Base-by-base conservation (phyloP, 2,329 filamentous ascomycete species). In the Talaromyces funiculosus region DNA sequence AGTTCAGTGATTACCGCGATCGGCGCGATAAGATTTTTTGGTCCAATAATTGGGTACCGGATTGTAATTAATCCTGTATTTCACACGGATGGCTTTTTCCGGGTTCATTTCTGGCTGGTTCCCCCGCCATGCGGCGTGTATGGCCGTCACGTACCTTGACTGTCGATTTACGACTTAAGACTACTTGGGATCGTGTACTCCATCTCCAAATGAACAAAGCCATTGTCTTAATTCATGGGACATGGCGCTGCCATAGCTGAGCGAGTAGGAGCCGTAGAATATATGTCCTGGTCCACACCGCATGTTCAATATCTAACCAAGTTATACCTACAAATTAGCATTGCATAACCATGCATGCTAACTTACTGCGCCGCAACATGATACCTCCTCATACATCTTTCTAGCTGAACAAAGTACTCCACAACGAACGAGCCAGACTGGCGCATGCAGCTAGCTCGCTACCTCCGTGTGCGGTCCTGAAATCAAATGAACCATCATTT, bases 21-120 rank as follows among this genome's bases (percentile, higher is more conserved):
- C 31, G 56, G n/a, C 42, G 56, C 42, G 31, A 49, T 58, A 38
- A 51, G 43, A 58, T 40, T 58, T 45, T 51, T 26, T 40, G 51
- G 26, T 40, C 24, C n/a, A n/a, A n/a, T n/a, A 24, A 24, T 54
- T 24, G 4, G n/a, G n/a, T 38, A 54, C 51, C 2, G 51, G 10
- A n/a, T n/a, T 37, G 51, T 54, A 37, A 26, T 3, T 9, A n/a
- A 7, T 51, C 14, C 47, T 1, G 47, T 49, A 49, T 31, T 33
- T 9, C 45, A 26, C 45, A 49, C 45, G 26, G 45, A 33, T 31
- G 26, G 7, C 18, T 24, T 31, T n/a, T 43, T 26, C 12, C 42
- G 12, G 18, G 45, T 31, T 49, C 26, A 4, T 18, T 12, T 12
- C 45, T 33, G 45, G 31, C n/a, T 49, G 24, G 29, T 18, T 29